A percentile compares a stretch with the other conserved stretches of the same genome.
Conservation (phyloP, 306 rosid genomes). For the Adenanthera pavonina region DNA sequence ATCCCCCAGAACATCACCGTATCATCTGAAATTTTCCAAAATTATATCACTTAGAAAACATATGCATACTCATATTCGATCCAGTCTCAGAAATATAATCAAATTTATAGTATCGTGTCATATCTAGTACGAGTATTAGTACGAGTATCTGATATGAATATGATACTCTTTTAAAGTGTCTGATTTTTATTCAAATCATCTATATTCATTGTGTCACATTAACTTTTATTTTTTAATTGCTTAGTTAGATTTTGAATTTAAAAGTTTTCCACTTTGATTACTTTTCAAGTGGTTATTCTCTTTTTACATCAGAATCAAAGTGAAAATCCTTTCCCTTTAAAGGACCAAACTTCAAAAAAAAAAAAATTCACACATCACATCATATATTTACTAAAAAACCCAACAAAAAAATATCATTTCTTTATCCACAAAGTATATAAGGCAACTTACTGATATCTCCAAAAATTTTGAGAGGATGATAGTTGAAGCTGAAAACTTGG, state of each 20-base stretch:
- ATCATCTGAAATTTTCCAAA: conserved; percentile 57
- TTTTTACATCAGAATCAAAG: conserved; percentile 5
- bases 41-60: neutral
- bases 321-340: neutral
- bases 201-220: neutral
- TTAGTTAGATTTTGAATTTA: neutral
- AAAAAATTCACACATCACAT: no score
- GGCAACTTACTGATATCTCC: conserved; percentile 66
- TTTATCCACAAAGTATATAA: neutral
- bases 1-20: conserved; percentile 88
- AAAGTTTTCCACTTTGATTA: neutral
- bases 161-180: neutral
- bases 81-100: neutral
- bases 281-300: neutral
- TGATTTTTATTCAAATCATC: no score
- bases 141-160: neutral
- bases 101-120: neutral
- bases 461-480: conserved; percentile 53
- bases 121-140: no score
- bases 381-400: no score
- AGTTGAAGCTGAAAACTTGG: conserved; percentile 85
- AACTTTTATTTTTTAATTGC: neutral
- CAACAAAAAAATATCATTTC: no score
- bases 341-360: no score
- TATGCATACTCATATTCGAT: neutral